phyloP scores from a whole-genome alignment of 2,329 filamentous ascomycete species.

The Verticillium klebahnii region DNA sequence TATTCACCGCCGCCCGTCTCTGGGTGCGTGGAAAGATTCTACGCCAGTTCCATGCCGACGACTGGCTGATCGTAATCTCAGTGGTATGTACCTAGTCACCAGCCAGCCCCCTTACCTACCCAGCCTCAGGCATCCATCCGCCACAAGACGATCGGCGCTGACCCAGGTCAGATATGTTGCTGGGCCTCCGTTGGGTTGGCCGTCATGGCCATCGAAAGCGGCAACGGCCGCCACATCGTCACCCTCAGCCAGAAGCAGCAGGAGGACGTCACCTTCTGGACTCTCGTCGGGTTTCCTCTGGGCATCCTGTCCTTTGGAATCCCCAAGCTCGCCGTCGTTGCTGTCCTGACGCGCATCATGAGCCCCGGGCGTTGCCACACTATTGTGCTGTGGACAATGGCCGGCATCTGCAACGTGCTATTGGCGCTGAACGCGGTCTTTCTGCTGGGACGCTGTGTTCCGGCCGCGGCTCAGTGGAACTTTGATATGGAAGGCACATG shows the following conservation, averaged over 20 bases:
- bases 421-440: slow-evolving; percentile 31
- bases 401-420: slow-evolving; percentile 20
- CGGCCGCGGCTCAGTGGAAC: slow-evolving; percentile 33
- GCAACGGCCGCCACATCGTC: slow-evolving; percentile 33
- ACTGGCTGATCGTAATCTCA: slow-evolving; percentile 28
- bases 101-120: too few relatives aligned
- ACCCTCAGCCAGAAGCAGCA: slow-evolving; percentile 23
- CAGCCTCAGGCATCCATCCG: neutral
- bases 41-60: slow-evolving; percentile 28
- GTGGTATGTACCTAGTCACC: slow-evolving; percentile 18
- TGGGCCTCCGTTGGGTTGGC: slow-evolving; percentile 28
- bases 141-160: neutral
- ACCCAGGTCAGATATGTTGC: slow-evolving; percentile 20
- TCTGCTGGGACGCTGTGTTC: slow-evolving; percentile 36
- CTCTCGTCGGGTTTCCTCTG: slow-evolving; percentile 28
- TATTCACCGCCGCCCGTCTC: slow-evolving; percentile 23
- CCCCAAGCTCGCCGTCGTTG: slow-evolving; percentile 36
- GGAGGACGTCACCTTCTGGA: slow-evolving; percentile 26
- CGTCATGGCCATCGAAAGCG: slow-evolving; percentile 26
- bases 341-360: slow-evolving; percentile 30
- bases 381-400: slow-evolving; percentile 31
- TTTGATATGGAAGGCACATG: slow-evolving; percentile 27
- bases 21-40: slow-evolving; percentile 23
- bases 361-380: slow-evolving; percentile 27
- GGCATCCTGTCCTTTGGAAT: slow-evolving; percentile 33